Evolutionary conservation across 2,329 filamentous ascomycete species (phyloP), one percentile per base, ranked within the genome.

Genomic region (Pseudocercospora vitis): DNA sequence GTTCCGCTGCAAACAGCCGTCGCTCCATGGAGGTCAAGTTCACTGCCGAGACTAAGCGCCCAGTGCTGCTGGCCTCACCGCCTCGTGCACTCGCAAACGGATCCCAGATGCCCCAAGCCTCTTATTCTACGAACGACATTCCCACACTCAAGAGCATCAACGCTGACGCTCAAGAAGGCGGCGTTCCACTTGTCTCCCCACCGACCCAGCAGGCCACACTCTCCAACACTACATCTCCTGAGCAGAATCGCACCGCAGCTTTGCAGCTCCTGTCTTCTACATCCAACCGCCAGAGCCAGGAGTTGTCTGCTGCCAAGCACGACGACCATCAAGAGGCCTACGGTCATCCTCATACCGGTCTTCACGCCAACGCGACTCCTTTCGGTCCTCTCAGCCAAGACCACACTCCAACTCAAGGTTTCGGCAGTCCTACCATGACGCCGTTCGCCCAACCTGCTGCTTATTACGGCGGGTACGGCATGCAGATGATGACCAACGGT

Each of bases 121-220:
- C 92, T 0, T 96, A 89, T 75, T 96, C 94, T 7, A 85, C 89
- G 50, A 94, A 88, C 71, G 91, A 97, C 66, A 80, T 96, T 16
- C 88, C 91, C 3, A 95, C 91, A 6, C 78, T 91, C 66, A 95
- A 94, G 80, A 86, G 79, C 61, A 77, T 81, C 50, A 80, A 81
- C 50, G 62, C 58, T 39, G 68, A 71, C 57, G 45, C 51, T 28
- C 88, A 88, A 68, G 79, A 83, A 58, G 59, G 61, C 33, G 60
- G 53, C n/a, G 59, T 62, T 21, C 59, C 62, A 23, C 49, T 66
- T 44, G 59, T 57, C 40, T 67, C 66, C 23, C 66, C 65, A 42
- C 46, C 56, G 6, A 57, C 53, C 40, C 64, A 66, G 53, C 52
- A 53, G 7, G 57, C 55, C 28, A 57, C 45, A 39, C 56, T 63